Base-by-base conservation (phyloP, 371 early-diverging fungal genomes). In the Lichtheimia hyalospora region DNA sequence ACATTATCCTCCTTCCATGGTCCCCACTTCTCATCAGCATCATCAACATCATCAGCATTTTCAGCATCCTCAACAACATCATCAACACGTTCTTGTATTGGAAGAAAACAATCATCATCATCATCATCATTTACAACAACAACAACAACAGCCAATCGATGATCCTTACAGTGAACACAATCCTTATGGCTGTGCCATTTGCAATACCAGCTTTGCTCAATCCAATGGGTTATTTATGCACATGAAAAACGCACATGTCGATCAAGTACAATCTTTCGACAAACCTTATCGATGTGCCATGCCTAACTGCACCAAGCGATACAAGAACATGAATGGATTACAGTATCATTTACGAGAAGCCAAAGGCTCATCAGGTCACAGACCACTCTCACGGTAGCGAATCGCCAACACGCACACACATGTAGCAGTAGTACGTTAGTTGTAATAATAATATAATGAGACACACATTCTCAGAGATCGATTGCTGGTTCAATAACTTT, bases 301-400 rank as follows among this genome's bases (percentile, higher is more conserved):
- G 74, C 76, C 84, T 4, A 88, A 83, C 0, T 98, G 99, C 63
- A 81, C 85, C 50, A 96, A 93, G 64, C 77, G 86, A 18, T 99
- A 98, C 84, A 98, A 97, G 73, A 98, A 98, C 74, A 86, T 94
- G 64, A 97, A 95, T 67, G 99, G 99, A 3, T 83, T 99, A 10
- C 92, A 94, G 69, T 97, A 97, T 75, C 97, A 97, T 66, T 79
- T 96, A 40, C 82, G 89, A 49, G 89, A 92, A 58, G 89, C 92
- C 46, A 88, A 88, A 60, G 86, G 85, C 6, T 78, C 87, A 5
- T 83, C 83, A 15, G 73, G 78, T 5, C 81, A 81, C n/a, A 40
- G 46, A 16, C 34, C 34, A 5, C 34, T 34, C 10, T 34, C 34
- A 8, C 34, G 34, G 34, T 34, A 34, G 34, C 34, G 2, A 34